Base-by-base conservation (phyloP, 2,329 filamentous ascomycete genomes). In the Xylariaceae sp. region DNA sequence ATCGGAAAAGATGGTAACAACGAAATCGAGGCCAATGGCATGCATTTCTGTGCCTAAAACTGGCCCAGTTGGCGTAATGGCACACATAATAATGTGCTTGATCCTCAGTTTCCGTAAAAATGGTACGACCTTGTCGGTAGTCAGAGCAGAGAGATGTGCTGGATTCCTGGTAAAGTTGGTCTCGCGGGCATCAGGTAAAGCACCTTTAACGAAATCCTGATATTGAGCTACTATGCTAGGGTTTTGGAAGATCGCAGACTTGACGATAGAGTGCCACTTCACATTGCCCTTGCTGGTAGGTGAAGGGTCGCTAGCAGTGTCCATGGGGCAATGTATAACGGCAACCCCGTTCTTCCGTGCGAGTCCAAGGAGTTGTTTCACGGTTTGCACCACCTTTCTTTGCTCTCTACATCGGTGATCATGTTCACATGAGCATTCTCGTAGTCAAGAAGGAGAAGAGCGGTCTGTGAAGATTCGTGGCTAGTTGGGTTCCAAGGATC, bases 361-460 rank as follows among this genome's bases (percentile, higher is more conserved):
- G 5, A 47, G 22, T 2, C 25, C 22, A 11, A 52, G 19, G 17
- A 52, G 49, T 20, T 14, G 20, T 33, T 52, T 40, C 14, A 35
- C 37, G 4, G 43, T 40, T 1, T 19, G 22, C 11, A 50, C 27
- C 17, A 52, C 32, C 36, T 37, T 7, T 49, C 32, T 25, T 36
- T 52, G 6, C 17, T 29, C 5, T 14, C 37, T 14, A 17, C 12
- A 19, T 44, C 38, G 23, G 20, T 29, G 5, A 50, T 50, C 33
- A 45, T 47, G 21, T 23, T 21, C 22, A 47, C 27, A 1, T 47
- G 34, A 5, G 42, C 33, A 22, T 49, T 50, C 12, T 49, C 42
- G 21, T 42, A 50, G 38, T 52, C 47, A 12, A 52, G 47, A 22
- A 49, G 47, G 14, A 52, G 48, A n/a, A 51, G 41, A 8, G 48